Base-by-base conservation (phyloP, 495 filamentous ascomycete species). In the Alectoria sarmentosa region DNA sequence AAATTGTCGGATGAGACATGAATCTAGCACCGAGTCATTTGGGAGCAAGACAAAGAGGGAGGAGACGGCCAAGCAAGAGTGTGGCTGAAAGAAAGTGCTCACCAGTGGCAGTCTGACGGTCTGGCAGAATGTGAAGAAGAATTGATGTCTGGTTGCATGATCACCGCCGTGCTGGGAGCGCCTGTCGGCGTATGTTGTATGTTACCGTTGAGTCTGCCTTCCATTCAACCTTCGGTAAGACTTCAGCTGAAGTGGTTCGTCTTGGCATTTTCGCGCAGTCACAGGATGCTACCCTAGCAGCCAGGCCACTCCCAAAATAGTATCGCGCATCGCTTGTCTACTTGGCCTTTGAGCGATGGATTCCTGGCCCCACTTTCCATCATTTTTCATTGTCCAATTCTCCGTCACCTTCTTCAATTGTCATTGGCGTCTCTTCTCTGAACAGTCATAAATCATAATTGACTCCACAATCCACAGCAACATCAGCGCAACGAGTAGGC, bases 261-360 rank as follows among this genome's bases (percentile, higher is more conserved):
- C 56, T 59, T 59, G 57, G 57, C 57, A 60, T 60, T 26, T 3
- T 30, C 6, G 1, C 57, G 57, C 36, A 60, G 57, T 41, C 57
- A 41, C 15, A 14, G 0, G 14, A 52, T 52, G 3, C n/a, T 6
- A 60, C 39, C 36, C 36, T 55, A 55, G 3, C 5, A 34, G 15
- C 28, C n/a, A 42, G 41, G 57, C 57, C 57, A 60, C 57, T 42
- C 57, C 57, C 36, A 28, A 41, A 55, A 3, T 0, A 4, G 52
- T 10, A 34, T 55, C 34, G 28, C 32, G 13, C 8, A 11, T 55
- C 52, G 30, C 28, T 55, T 34, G 6, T 0, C 6, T 2, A 0
- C 2, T 55, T 55, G 7, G 28, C 52, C 30, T n/a, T 10, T 7
- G 52, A 30, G 23, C 23, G 46, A 48, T 23, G 46, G 46, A 48